Evolutionary conservation across 306 rosid species (phyloP).

Genomic region (Dryas alaskensis): DNA sequence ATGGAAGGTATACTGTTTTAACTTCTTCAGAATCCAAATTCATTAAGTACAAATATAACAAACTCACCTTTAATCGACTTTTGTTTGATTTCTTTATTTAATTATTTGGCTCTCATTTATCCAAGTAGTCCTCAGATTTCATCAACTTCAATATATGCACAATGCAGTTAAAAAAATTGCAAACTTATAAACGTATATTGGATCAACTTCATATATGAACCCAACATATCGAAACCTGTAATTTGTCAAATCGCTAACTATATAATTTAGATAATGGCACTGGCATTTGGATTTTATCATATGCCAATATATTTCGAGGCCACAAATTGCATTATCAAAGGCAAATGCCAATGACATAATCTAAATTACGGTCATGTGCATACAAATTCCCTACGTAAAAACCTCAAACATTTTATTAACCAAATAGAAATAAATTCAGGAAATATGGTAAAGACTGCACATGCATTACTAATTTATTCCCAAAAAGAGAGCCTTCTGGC

Average conservation of each 20-base stretch:
- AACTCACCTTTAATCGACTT: background rate
- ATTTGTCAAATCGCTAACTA: no score
- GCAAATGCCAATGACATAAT: no score
- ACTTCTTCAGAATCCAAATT: background rate
- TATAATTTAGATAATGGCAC: no score
- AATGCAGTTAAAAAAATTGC: background rate
- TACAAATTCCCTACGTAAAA: no score
- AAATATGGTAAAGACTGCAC: constrained; percentile 11
- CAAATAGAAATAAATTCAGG: no score
- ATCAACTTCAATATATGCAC: constrained; percentile 8
- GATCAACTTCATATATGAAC: background rate
- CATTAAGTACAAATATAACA: background rate
- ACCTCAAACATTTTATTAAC: no score
- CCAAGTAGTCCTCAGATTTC: background rate
- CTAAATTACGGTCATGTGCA: no score
- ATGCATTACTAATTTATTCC: constrained; percentile 19
- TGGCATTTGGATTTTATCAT: no score
- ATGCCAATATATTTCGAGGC: no score
- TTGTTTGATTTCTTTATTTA: background rate
- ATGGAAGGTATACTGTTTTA: background rate
- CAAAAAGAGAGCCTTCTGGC: constrained; percentile 24
- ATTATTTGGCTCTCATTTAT: background rate
- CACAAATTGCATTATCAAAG: no score
- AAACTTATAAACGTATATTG: background rate
- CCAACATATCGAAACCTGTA: no score